A percentile compares a stretch with the other conserved stretches of the same genome.
These are phyloP conservation scores for Pichia gijzeniarum DNA, from an alignment of 805 yeast species.

Conservation along the genomic window DNA sequence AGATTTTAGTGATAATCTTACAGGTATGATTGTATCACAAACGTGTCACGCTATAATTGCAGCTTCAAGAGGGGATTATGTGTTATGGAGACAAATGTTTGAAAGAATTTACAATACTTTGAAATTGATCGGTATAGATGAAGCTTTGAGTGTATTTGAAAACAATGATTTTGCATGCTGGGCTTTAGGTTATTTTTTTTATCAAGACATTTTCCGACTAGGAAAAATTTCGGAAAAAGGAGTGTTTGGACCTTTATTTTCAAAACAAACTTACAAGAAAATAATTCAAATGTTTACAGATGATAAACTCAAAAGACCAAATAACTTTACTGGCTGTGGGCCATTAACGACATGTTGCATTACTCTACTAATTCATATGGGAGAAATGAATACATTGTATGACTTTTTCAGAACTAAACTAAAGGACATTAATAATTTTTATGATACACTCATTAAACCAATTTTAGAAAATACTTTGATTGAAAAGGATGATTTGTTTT, in stretches of 20 bases:
- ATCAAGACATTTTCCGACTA: conserved; percentile 4
- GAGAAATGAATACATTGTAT: conserved; percentile 9
- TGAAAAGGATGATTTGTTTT: neutral
- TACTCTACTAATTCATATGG: neutral
- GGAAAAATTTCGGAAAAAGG: neutral
- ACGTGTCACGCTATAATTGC: conserved; percentile 1
- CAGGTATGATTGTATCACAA: neutral
- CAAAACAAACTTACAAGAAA: neutral
- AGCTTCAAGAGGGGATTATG: conserved; percentile 1
- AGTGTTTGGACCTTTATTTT: conserved; percentile 1
- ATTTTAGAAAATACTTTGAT: neutral
- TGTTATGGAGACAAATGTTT: neutral
- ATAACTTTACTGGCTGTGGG: neutral
- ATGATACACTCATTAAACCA: neutral
- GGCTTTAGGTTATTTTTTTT: conserved; percentile 4
- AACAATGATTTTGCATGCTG: neutral
- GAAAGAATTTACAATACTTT: neutral
- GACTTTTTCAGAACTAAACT: conserved; percentile 7
- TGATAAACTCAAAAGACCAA: neutral
- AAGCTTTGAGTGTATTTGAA: neutral
- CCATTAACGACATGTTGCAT: neutral
- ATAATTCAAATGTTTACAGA: neutral
- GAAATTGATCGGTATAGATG: neutral
- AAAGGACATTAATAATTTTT: neutral
- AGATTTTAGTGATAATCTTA: neutral